These are phyloP conservation scores for Xerocomellus dryophilus DNA, from an alignment of 768 basidiomycete species.

Conservation along the genomic window DNA sequence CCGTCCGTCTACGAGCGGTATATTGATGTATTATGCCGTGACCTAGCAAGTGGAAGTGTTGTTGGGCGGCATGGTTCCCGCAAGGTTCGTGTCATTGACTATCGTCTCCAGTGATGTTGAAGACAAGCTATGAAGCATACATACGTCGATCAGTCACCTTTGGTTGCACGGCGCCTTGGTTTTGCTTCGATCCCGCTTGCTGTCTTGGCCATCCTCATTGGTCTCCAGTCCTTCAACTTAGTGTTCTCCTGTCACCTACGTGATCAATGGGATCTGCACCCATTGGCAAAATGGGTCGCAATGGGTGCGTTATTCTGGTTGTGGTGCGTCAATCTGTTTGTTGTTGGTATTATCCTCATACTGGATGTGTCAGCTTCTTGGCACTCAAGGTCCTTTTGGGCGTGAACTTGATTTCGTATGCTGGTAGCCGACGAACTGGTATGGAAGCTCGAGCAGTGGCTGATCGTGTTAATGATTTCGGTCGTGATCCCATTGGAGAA, in stretches of 20 bases:
- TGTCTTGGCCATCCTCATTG: conserved; percentile 74
- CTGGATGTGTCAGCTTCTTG: conserved; percentile 53
- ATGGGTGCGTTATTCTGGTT: conserved; percentile 76
- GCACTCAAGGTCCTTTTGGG: conserved; percentile 93
- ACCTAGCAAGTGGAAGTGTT: conserved; percentile 78
- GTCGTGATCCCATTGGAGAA: conserved; percentile 88
- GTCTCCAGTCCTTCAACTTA: conserved; percentile 64
- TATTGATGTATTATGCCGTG: conserved; percentile 91
- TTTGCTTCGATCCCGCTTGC: conserved; percentile 92
- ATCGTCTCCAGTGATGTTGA: background rate
- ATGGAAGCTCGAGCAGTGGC: conserved; percentile 75
- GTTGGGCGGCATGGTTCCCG: conserved; percentile 63
- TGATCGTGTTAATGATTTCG: conserved; percentile 83
- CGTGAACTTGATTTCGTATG: conserved; percentile 81
- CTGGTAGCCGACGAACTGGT: conserved; percentile 65
- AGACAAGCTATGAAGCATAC: conserved; percentile 53
- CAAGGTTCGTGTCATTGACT: conserved; percentile 47
- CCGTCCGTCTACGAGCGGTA: conserved; percentile 94
- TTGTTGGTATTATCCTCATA: background rate
- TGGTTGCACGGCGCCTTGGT: conserved; percentile 89
- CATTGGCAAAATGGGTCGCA: conserved; percentile 56
- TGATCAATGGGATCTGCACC: conserved; percentile 41
- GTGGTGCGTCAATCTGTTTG: conserved; percentile 57
- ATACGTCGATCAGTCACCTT: conserved; percentile 93
- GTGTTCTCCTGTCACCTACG: conserved; percentile 49